Evolutionary conservation across 2,329 filamentous ascomycete genomes (phyloP).

Genomic region (Volutella citrinella): DNA sequence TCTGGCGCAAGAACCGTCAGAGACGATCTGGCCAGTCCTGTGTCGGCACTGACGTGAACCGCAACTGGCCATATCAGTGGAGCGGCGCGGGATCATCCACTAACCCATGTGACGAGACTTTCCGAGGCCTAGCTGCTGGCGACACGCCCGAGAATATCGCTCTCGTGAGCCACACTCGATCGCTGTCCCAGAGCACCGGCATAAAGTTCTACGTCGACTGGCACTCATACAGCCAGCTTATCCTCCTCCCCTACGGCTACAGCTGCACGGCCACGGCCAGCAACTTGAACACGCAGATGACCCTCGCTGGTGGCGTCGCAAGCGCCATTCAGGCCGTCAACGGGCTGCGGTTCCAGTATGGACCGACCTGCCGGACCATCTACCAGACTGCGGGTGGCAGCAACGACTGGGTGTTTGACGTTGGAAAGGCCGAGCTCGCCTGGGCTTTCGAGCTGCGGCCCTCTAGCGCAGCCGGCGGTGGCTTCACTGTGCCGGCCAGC

Average conservation of each 20-base stretch:
- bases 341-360: constrained; percentile 39
- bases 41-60: constrained; percentile 55
- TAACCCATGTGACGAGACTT: constrained; percentile 48
- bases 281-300: constrained; percentile 46
- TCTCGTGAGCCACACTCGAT: constrained; percentile 35
- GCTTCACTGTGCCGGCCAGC: constrained; percentile 15
- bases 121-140: no score
- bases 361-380: constrained; percentile 58
- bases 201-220: constrained; percentile 63
- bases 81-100: constrained; percentile 45
- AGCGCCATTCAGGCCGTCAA: constrained; percentile 47
- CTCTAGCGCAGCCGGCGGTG: constrained; percentile 23
- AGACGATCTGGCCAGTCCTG: constrained; percentile 37
- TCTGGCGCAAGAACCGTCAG: constrained; percentile 63
- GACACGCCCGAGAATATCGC: constrained; percentile 47
- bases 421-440: constrained; percentile 38
- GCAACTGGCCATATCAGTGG: constrained; percentile 60
- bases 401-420: constrained; percentile 44
- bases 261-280: constrained; percentile 46
- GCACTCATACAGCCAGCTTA: constrained; percentile 61
- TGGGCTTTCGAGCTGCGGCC: constrained; percentile 40
- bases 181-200: constrained; percentile 35
- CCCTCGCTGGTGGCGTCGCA: constrained; percentile 45
- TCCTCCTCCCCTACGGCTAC: constrained; percentile 58
- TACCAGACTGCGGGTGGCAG: constrained; percentile 52